Percentiles rank a stretch among this genome's conserved stretches.
Evolutionary conservation across 345 rosid genomes (phyloP).

Genomic region (Eucalyptus camaldulensis): DNA sequence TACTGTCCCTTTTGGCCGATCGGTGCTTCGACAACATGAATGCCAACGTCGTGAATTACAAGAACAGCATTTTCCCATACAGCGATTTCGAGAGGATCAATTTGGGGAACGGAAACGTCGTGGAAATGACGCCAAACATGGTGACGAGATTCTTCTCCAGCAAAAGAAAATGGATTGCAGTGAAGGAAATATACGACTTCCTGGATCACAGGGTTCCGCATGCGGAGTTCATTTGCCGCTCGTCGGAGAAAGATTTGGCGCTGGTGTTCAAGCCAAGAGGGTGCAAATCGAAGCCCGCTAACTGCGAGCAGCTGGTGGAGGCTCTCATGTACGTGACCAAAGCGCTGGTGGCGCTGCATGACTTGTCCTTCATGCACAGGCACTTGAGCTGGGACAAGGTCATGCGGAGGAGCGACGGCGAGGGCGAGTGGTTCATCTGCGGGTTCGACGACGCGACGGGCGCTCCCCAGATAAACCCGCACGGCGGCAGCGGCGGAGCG

Average conservation of each 20-base stretch:
- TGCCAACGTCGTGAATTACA: neutral
- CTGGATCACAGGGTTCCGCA: slow-evolving; percentile 81
- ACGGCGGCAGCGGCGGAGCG: neutral
- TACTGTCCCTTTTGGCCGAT: slow-evolving; percentile 64
- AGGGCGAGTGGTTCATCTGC: slow-evolving; percentile 67
- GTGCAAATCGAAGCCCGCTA: slow-evolving; percentile 40
- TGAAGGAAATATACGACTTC: slow-evolving; percentile 69
- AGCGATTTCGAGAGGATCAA: slow-evolving; percentile 69
- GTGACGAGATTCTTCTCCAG: slow-evolving; percentile 41
- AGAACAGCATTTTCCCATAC: slow-evolving; percentile 19
- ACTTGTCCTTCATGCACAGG: slow-evolving; percentile 91
- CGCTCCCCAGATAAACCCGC: slow-evolving; percentile 77
- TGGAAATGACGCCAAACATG: slow-evolving; percentile 71
- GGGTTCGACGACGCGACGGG: slow-evolving; percentile 80
- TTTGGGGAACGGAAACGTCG: slow-evolving; percentile 22
- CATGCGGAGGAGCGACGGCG: slow-evolving; percentile 32
- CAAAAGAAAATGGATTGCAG: slow-evolving; percentile 55
- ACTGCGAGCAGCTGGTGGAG: slow-evolving; percentile 62
- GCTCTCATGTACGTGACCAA: slow-evolving; percentile 80
- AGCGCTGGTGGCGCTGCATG: slow-evolving; percentile 83
- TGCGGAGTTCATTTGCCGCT: slow-evolving; percentile 37
- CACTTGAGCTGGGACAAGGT: slow-evolving; percentile 90
- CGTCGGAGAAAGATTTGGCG: slow-evolving; percentile 44
- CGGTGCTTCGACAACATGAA: slow-evolving; percentile 26
- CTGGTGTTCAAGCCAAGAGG: slow-evolving; percentile 83